These are phyloP conservation scores for Leccinum disarticulatum DNA, from an alignment of 768 basidiomycete species.

Conservation along the genomic window DNA sequence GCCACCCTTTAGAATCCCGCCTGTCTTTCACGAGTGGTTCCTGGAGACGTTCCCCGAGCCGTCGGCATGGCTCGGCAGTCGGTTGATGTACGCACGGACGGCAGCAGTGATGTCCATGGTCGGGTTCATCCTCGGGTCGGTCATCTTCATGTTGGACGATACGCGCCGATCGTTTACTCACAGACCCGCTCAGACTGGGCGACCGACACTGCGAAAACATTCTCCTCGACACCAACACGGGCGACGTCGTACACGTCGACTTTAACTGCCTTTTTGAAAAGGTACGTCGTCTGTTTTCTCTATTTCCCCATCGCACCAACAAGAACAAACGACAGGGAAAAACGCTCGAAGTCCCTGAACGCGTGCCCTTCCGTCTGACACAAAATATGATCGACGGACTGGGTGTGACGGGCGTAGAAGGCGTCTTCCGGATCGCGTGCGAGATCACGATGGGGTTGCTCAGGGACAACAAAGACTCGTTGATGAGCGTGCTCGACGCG, in stretches of 20 bases:
- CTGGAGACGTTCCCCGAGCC: slow-evolving; percentile 96
- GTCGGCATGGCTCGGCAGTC: slow-evolving; percentile 87
- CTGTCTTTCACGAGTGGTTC: slow-evolving; percentile 98
- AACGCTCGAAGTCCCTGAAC: slow-evolving; percentile 82
- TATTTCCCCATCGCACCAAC: neutral
- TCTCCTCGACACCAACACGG: slow-evolving; percentile 81
- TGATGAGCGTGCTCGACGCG: slow-evolving; percentile 95
- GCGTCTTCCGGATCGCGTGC: slow-evolving; percentile 87
- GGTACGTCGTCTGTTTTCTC: slow-evolving; percentile 37
- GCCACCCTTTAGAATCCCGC: slow-evolving; percentile 53
- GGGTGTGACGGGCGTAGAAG: slow-evolving; percentile 93
- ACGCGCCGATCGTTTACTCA: neutral
- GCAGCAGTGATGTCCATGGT: slow-evolving; percentile 99
- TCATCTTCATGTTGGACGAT: neutral
- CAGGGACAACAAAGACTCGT: slow-evolving; percentile 85
- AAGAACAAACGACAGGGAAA: slow-evolving; percentile 55
- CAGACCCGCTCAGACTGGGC: slow-evolving; percentile 63
- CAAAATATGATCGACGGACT: slow-evolving; percentile 91
- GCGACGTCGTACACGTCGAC: slow-evolving; percentile 94
- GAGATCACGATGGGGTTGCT: slow-evolving; percentile 88
- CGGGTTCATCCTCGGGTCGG: slow-evolving; percentile 90
- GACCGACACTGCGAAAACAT: slow-evolving; percentile 98
- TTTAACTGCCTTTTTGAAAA: slow-evolving; percentile 98
- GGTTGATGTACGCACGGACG: slow-evolving; percentile 84
- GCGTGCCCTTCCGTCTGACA: slow-evolving; percentile 92